Percentiles rank a stretch among this genome's conserved stretches.
phyloP scores from a whole-genome alignment of 345 rosid species.

The Camelina hispida region DNA sequence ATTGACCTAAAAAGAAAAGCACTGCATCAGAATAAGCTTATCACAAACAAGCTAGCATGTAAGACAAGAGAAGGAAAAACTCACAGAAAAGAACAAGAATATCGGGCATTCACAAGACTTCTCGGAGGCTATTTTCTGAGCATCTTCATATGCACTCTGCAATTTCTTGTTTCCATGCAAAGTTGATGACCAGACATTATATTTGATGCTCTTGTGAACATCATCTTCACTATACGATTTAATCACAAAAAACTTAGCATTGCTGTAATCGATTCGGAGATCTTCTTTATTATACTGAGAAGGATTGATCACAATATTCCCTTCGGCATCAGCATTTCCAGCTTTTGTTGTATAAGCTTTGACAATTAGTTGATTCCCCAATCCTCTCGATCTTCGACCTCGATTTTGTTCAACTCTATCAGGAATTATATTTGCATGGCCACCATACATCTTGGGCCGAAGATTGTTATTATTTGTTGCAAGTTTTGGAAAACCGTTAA shows the following conservation, averaged over 20 bases:
- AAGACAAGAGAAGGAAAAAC: conserved; percentile 36
- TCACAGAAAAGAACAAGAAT: conserved; percentile 89
- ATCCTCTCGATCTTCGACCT: conserved; percentile 63
- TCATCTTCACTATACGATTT: conserved; percentile 99
- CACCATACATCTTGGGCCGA: conserved; percentile 53
- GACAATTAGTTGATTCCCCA: conserved; percentile 61
- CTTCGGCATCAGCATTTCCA: conserved; percentile 63
- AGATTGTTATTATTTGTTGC: conserved; percentile 55
- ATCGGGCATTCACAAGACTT: conserved; percentile 68
- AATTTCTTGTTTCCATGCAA: conserved; percentile 94
- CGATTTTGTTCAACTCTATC: conserved; percentile 67
- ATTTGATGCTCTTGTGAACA: conserved; percentile 97
- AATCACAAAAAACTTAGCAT: conserved; percentile 85
- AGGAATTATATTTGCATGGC: conserved; percentile 46
- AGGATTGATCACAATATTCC: conserved; percentile 61
- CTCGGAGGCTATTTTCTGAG: conserved; percentile 62
- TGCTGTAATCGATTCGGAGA: conserved; percentile 59
- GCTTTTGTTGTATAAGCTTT: conserved; percentile 69
- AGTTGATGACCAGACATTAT: conserved; percentile 94
- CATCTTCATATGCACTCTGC: conserved; percentile 76
- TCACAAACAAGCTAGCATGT: conserved; percentile 7
- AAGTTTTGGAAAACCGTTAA: conserved; percentile 52
- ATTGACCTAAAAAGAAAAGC: conserved; percentile 66
- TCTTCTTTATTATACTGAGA: conserved; percentile 80
- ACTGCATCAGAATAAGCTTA: conserved; percentile 28